Evolutionary conservation across 345 rosid genomes (phyloP), one percentile per base, ranked within the genome.

Genomic region (Bruguiera sexangula): DNA sequence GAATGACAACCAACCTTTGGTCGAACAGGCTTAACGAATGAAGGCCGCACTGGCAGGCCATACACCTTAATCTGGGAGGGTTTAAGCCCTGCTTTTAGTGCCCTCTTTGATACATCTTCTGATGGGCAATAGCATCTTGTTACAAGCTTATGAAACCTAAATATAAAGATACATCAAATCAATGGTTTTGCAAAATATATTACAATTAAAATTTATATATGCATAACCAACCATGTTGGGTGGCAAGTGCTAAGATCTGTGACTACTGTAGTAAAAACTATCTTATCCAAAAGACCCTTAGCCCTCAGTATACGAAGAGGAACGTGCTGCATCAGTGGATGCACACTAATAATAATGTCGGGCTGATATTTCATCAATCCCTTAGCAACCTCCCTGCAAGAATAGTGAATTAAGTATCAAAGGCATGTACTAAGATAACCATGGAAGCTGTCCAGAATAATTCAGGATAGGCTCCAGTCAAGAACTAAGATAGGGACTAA

Each of bases 111-210:
- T 52, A 96, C 98, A 76, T 96, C 97, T 60, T 84, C 66, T 73
- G 99, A 78, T 62, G 99, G 99, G 80, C 98, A 96, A 73, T 96
- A 96, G 73, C 99, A 96, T 82, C 97, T 85, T 55, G 99, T 92
- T 75, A 96, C 99, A 80, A 96, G 99, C 85, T 96, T 96, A 83
- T 96, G 99, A 79, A 96, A 96, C 98, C 99, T 96, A 82, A 53
- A 51, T 18, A 67, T 61, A 57, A 6, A 50, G 70, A 67, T 9
- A 59, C 18, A 61, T 18, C 66, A 53, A 15, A 36, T 80, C 55
- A 72, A 70, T 62, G 69, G 51, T 70, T 30, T 31, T 13, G 29
- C 54, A 51, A 50, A 72, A 70, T n/a, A 63, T 27, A 52, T 27
- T 46, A 62, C 30, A 20, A 61, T 31, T 36, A 62, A 65, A 76